Base-by-base conservation (phyloP, 371 early-diverging fungal genomes). In the Rhizopus microsporus region DNA sequence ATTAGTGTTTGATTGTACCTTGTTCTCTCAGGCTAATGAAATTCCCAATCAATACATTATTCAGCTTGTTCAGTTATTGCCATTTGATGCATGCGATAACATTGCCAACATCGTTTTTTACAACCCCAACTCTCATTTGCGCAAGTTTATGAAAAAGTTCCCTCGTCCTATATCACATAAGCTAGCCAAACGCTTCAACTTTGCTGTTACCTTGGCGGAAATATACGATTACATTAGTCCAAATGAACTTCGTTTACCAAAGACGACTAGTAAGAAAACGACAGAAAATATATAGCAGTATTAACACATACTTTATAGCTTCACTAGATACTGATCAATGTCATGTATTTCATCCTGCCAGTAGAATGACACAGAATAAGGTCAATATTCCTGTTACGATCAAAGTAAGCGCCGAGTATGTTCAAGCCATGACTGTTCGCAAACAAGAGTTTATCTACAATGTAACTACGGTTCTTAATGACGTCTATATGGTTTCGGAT, bases 401-500 rank as follows among this genome's bases (percentile, higher is more conserved):
- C 67, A 91, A 92, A 67, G 82, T 97, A 52, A 83, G 88, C 8
- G 70, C 83, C 4, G 93, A 95, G 43, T 85, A 84, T 13, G 83
- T 97, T 23, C 93, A 95, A 69, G 80, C 96, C 15, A 86, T 82
- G 57, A 83, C 85, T 42, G 78, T 80, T 42, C 74, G 82, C 51
- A 85, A 84, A 52, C 87, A 87, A 61, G 88, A 88, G 33, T 62
- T 88, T 16, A 59, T 94, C 32, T 77, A 82, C 59, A 92, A 90
- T 8, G 70, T 89, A 43, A 86, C 74, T 51, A 81, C 90, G 15
- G 78, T 87, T 57, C 81, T 92, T 53, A 94, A 94, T 60, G 96
- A 97, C 62, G 89, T 94, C 9, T 93, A 82, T 62, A 88, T 90
- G 56, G 87, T 94, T 30, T 83, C 92, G 9, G 95, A 93, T 50